phyloP scores from a whole-genome alignment of 768 basidiomycete species.

The Artomyces pyxidatus region DNA sequence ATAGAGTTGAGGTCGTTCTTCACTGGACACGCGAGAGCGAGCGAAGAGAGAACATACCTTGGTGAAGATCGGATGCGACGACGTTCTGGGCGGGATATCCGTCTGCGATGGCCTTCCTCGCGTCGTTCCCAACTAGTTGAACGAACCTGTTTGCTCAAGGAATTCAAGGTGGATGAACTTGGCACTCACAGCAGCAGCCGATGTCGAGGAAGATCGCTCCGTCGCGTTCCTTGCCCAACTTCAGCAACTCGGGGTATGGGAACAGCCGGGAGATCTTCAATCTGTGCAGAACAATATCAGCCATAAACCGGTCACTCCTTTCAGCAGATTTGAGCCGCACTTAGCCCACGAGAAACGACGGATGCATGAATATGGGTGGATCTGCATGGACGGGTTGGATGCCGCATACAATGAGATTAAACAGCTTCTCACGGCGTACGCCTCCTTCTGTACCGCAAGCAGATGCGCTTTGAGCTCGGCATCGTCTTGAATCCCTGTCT shows the following conservation, averaged over 20 bases:
- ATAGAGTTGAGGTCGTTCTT: background rate
- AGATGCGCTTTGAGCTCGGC: constrained; percentile 25
- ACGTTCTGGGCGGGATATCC: constrained; percentile 32
- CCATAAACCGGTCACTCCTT: background rate
- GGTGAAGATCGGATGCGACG: constrained; percentile 29
- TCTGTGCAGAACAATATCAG: constrained; percentile 4
- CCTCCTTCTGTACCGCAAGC: constrained; percentile 21
- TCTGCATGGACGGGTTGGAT: constrained; percentile 6
- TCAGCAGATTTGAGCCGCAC: too few species aligned
- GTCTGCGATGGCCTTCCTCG: constrained; percentile 32
- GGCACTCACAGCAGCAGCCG: constrained; percentile 32
- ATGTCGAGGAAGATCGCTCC: constrained; percentile 34
- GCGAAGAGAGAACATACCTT: constrained; percentile 20
- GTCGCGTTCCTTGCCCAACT: constrained; percentile 27
- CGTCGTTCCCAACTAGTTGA: constrained; percentile 31
- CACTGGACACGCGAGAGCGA: background rate
- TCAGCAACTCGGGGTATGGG: constrained; percentile 22
- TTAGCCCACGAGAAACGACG: constrained; percentile 16
- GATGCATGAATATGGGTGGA: constrained; percentile 26
- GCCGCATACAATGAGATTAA: background rate
- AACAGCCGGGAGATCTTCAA: constrained; percentile 18
- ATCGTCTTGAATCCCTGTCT: constrained; percentile 21
- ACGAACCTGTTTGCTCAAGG: background rate
- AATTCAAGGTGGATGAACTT: background rate
- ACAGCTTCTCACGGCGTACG: constrained; percentile 18